Conservation (phyloP, 768 basidiomycete species). For the Suillus cothurnatus region DNA sequence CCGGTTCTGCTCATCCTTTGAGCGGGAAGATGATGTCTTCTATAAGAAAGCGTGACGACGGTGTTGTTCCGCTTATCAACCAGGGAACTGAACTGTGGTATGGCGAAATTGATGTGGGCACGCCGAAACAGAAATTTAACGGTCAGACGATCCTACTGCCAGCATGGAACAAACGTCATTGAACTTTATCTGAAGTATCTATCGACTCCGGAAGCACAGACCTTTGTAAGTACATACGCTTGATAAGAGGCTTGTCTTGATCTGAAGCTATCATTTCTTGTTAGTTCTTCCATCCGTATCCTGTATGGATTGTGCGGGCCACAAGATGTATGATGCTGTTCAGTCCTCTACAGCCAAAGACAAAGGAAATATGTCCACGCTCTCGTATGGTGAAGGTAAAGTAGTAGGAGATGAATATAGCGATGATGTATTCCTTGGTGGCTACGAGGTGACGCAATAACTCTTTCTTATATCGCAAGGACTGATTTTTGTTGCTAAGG, state of each 20-base stretch:
- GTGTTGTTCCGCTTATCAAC: conserved; percentile 31
- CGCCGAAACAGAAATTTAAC: conserved; percentile 40
- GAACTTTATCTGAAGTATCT: conserved; percentile 33
- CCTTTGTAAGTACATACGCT: conserved; percentile 1
- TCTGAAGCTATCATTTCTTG: conserved; percentile 21
- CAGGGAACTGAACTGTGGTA: conserved; percentile 26
- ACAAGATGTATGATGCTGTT: conserved; percentile 31
- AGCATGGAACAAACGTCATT: background rate
- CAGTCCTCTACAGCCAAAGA: conserved; percentile 35
- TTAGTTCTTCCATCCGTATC: conserved; percentile 40
- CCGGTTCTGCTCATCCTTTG: conserved; percentile 48
- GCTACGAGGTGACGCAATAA: conserved; percentile 31
- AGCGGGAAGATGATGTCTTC: conserved; percentile 1
- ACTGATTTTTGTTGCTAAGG: conserved; percentile 22
- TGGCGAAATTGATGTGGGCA: conserved; percentile 39
- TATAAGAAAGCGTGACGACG: conserved; percentile 5
- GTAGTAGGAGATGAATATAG: conserved; percentile 42
- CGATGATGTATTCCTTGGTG: conserved; percentile 46
- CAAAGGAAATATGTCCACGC: conserved; percentile 28
- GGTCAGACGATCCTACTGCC: conserved; percentile 26
- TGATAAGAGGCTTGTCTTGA: conserved; percentile 13
- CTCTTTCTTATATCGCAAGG: background rate
- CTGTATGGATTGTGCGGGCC: conserved; percentile 35
- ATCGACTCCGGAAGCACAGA: conserved; percentile 41
- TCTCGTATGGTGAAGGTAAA: conserved; percentile 41